These are phyloP conservation scores for Lipomyces mesembrius DNA, from an alignment of 805 yeast genomes.

Conservation along the genomic window DNA sequence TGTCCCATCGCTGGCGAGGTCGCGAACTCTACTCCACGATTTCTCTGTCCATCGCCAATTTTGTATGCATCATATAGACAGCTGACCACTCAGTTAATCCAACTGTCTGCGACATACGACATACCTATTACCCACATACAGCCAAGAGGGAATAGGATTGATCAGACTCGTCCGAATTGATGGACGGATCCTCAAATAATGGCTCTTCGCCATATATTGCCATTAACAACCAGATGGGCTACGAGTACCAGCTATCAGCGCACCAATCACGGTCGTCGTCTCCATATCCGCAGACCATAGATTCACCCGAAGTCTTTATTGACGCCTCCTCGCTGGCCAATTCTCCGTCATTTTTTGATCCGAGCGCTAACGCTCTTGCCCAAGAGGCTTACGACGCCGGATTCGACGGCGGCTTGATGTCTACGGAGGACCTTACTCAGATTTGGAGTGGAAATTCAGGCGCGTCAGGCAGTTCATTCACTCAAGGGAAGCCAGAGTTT, in stretches of 20 bases:
- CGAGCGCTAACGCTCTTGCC: background rate
- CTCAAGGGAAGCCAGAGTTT: background rate
- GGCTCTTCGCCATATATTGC: conserved; percentile 1
- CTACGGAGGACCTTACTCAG: background rate
- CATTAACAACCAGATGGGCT: background rate
- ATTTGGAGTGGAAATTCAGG: background rate
- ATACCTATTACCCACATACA: background rate
- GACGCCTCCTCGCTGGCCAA: background rate
- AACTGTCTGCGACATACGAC: background rate
- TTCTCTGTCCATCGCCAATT: background rate
- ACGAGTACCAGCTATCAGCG: background rate
- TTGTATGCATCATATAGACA: background rate
- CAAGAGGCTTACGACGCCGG: background rate
- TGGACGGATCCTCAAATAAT: background rate
- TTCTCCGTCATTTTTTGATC: conserved; percentile 1
- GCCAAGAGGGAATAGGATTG: background rate
- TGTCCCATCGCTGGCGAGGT: background rate
- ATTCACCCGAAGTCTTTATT: background rate
- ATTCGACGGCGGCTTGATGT: background rate
- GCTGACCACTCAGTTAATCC: background rate
- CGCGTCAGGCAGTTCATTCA: background rate
- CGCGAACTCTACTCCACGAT: background rate
- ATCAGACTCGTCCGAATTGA: background rate
- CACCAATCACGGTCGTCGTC: background rate
- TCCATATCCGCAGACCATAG: background rate